These are phyloP conservation scores for Vickermania spadyakhi DNA, from an alignment of 208 protist genomes.

Conservation along the genomic window DNA sequence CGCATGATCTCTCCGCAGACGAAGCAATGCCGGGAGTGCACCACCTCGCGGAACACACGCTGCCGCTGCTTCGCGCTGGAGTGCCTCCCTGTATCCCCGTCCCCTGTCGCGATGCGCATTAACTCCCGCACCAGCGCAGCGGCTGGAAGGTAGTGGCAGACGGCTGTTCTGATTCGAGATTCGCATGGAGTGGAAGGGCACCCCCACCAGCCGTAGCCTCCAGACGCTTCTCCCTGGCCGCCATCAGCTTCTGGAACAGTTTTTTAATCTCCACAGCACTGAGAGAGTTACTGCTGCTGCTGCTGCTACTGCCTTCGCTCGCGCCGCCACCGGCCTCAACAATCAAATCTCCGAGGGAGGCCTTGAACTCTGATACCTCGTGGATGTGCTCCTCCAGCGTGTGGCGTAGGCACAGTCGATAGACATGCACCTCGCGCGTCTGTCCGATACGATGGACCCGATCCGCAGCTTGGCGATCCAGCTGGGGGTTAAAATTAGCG, in stretches of 20 bases:
- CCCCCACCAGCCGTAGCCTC: no score
- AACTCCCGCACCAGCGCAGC: constrained; percentile 46
- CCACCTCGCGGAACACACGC: no score
- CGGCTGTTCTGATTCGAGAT: no score
- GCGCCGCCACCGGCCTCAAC: constrained; percentile 39
- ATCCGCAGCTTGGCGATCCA: constrained; percentile 95
- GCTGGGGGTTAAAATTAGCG: constrained; percentile 97
- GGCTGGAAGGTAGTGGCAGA: constrained; percentile 9
- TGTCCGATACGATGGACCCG: constrained; percentile 95
- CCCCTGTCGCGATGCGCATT: constrained; percentile 15
- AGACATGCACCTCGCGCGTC: constrained; percentile 90
- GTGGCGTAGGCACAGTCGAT: constrained; percentile 89
- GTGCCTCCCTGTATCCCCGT: background rate
- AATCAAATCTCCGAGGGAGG: constrained; percentile 92
- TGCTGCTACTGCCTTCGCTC: constrained; percentile 1
- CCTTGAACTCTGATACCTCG: constrained; percentile 86
- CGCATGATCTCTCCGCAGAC: constrained; percentile 71
- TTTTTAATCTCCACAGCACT: constrained; percentile 39
- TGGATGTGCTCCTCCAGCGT: constrained; percentile 95
- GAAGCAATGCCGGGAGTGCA: constrained; percentile 51
- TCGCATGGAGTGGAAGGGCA: no score
- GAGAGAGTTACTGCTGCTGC: constrained; percentile 5
- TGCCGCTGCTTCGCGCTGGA: background rate
- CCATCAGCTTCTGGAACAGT: constrained; percentile 28
- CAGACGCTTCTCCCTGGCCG: constrained; percentile 7